These are phyloP conservation scores for Polyporus arcularius DNA, from an alignment of 768 basidiomycete genomes.

Conservation along the genomic window DNA sequence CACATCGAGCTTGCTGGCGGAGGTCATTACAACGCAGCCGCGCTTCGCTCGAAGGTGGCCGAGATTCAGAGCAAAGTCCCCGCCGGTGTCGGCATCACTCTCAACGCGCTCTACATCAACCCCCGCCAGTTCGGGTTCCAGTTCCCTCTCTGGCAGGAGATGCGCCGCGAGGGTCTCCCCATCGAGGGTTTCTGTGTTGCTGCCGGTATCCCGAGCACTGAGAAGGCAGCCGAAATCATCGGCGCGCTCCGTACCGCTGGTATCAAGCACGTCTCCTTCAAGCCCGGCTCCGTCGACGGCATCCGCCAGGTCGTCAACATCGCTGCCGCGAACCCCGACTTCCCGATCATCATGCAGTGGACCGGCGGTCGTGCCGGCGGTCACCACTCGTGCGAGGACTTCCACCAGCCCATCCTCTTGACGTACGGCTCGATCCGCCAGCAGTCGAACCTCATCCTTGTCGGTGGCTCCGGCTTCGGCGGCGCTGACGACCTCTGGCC, in stretches of 20 bases:
- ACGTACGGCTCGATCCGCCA: constrained; percentile 92
- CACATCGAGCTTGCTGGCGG: constrained; percentile 98
- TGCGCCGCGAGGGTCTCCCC: constrained; percentile 93
- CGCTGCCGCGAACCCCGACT: constrained; percentile 90
- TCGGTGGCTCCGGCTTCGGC: constrained; percentile 95
- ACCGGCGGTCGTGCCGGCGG: constrained; percentile 99
- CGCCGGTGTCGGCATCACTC: constrained; percentile 86
- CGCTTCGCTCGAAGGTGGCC: constrained; percentile 87
- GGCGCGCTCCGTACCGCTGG: constrained; percentile 76
- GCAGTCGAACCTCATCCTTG: constrained; percentile 84
- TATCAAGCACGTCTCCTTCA: constrained; percentile 96
- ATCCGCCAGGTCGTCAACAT: constrained; percentile 98
- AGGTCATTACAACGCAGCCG: constrained; percentile 91
- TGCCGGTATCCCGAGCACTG: constrained; percentile 94
- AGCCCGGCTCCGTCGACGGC: constrained; percentile 97
- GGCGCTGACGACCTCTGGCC: constrained; percentile 95
- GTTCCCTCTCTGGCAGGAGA: constrained; percentile 96
- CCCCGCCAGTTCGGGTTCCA: constrained; percentile 97
- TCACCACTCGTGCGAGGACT: constrained; percentile 98
- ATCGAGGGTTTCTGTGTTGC: constrained; percentile 99
- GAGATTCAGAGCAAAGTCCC: constrained; percentile 88
- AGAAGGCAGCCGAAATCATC: constrained; percentile 98
- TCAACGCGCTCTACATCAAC: constrained; percentile 98
- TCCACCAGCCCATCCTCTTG: constrained; percentile 91
- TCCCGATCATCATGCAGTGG: constrained; percentile 98